Percentiles rank a stretch among this genome's conserved stretches.
Evolutionary conservation across 1,284 basidiomycete species (phyloP).

Genomic region (Mycosarcoma maydis): DNA sequence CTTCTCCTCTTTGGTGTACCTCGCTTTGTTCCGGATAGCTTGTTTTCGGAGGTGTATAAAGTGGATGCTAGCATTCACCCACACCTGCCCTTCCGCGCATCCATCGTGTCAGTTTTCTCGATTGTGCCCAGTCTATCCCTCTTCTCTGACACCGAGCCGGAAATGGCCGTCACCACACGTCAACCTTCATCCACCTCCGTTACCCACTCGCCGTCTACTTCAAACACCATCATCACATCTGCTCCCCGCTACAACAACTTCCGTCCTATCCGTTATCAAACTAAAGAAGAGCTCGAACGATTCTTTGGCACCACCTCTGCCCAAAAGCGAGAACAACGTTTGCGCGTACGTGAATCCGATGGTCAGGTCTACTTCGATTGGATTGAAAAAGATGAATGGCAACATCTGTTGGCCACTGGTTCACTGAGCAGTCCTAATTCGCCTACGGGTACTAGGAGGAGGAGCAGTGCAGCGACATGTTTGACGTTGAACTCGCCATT

Average conservation of each 20-base stretch:
- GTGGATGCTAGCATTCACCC: too few relatives aligned
- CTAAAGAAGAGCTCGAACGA: constrained; percentile 44
- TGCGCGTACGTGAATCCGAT: constrained; percentile 41
- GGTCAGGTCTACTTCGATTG: constrained; percentile 43
- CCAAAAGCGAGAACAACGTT: constrained; percentile 36
- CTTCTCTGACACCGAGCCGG: neutral
- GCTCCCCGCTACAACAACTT: constrained; percentile 27
- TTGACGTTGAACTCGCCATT: constrained; percentile 19
- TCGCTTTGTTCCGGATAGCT: too few relatives aligned
- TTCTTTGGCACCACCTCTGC: constrained; percentile 46
- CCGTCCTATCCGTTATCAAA: constrained; percentile 45
- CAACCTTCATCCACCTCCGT: neutral
- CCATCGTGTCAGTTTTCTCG: too few relatives aligned
- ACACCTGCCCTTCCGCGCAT: too few relatives aligned
- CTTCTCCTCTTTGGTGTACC: too few relatives aligned
- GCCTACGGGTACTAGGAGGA: too few relatives aligned
- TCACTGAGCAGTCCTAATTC: too few relatives aligned
- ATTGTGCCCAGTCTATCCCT: neutral
- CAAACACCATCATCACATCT: neutral
- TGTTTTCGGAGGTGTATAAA: too few relatives aligned
- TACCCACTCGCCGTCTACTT: neutral
- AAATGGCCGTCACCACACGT: constrained; percentile 23
- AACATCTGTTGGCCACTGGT: constrained; percentile 16
- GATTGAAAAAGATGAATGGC: constrained; percentile 41
- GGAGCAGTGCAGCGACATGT: constrained; percentile 18